Evolutionary conservation across 257 asterid genomes (phyloP), one percentile per base, ranked within the genome.

Genomic region (Forsythia suspensa): DNA sequence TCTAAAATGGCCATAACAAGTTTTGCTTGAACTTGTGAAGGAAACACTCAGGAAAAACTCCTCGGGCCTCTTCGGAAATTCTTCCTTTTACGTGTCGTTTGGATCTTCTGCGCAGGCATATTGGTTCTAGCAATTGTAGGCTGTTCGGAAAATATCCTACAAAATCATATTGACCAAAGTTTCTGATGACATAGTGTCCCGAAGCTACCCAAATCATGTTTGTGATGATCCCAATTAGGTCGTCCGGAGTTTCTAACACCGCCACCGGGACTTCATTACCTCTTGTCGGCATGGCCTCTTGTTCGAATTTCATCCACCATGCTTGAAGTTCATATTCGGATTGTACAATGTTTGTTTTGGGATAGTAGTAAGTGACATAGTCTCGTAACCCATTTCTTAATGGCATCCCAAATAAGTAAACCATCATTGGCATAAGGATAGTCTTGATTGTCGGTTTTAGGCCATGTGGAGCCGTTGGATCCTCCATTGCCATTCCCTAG

Each of bases 341-440:
- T 20, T 76, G 40, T 4, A 94, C 52, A 12, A 77, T 57, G 61
- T 46, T 74, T 0, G 80, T 20, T 36, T 86, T 84, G 3, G 88
- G 87, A 63, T 92, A 94, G 85, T 84, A 90, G 77, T 87, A 84
- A 0, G 63, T 77, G 9, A 92, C 97, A 76, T 88, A 94, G 79
- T 88, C 91, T 1, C n/a, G 91, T 63, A 8, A 92, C 91, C 97
- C 97, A 94, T 52, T 87, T 44, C 74, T 91, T 92, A 57, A 94
- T 84, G 68, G 82, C 81, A 68, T 88, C 96, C 98, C 97, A 94
- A 9, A 94, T 72, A 13, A 91, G 78, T 78, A 92, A 79, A 16
- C 97, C 98, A 65, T 94, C 97, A 39, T 74, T 91, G 1, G 97
- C 97, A 20, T 82, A 94, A 39, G 96, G 97, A 76, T 92, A 94